These are phyloP conservation scores for Cicer bijugum DNA, from an alignment of 306 rosid genomes.

Conservation along the genomic window DNA sequence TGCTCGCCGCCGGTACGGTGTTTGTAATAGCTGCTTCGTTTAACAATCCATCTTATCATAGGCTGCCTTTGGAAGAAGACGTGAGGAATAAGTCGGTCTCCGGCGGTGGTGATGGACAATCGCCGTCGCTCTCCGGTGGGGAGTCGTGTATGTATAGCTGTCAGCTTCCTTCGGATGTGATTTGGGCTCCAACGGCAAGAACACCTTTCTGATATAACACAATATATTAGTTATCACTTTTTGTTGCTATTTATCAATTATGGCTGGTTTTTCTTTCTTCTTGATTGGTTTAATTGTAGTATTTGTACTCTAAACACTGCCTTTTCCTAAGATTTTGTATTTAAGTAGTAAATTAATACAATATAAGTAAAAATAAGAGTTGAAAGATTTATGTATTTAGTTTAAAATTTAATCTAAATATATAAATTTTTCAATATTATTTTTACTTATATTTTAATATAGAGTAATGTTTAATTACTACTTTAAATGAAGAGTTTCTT, in stretches of 20 bases:
- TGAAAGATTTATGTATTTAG: too few relatives aligned
- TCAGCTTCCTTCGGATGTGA: conserved; percentile 63
- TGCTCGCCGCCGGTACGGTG: conserved; percentile 66
- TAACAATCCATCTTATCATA: conserved; percentile 66
- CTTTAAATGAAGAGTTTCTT: too few relatives aligned
- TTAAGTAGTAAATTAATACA: too few relatives aligned
- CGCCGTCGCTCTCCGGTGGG: conserved; percentile 47
- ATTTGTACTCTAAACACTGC: too few relatives aligned
- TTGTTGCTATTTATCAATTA: neutral
- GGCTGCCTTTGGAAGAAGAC: conserved; percentile 59
- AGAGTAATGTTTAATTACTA: too few relatives aligned
- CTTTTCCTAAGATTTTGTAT: too few relatives aligned
- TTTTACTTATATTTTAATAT: too few relatives aligned
- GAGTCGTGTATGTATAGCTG: conserved; percentile 61
- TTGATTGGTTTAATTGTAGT: neutral
- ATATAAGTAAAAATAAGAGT: too few relatives aligned
- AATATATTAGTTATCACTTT: neutral
- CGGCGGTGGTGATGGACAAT: conserved; percentile 49
- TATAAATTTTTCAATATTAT: too few relatives aligned
- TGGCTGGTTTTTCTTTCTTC: neutral
- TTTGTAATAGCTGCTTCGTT: conserved; percentile 67
- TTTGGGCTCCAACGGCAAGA: conserved; percentile 73
- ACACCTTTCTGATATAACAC: conserved; percentile 51
- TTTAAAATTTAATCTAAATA: too few relatives aligned
- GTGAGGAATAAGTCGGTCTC: conserved; percentile 42